A percentile compares a stretch with the other conserved stretches of the same genome.
phyloP scores from a whole-genome alignment of 2,329 filamentous ascomycete species.

The Penicillium sp. region DNA sequence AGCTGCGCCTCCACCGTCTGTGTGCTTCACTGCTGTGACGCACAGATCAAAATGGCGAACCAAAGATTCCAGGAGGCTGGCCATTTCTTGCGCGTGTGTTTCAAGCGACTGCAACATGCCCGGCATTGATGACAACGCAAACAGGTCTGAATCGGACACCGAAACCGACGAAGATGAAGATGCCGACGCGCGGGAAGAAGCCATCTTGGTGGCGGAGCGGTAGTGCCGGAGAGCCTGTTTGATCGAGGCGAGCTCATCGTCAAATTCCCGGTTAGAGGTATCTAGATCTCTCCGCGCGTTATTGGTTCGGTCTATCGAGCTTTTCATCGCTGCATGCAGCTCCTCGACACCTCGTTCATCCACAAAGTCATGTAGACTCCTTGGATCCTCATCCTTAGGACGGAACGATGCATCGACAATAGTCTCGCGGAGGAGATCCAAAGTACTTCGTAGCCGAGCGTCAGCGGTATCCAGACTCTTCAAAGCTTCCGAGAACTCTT shows the following conservation, averaged over 20 bases:
- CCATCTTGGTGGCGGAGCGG: slow-evolving; percentile 35
- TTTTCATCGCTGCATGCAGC: slow-evolving; percentile 52
- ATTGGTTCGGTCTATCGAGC: slow-evolving; percentile 57
- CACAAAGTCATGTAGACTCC: slow-evolving; percentile 62
- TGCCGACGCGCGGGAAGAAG: slow-evolving; percentile 33
- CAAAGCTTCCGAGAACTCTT: slow-evolving; percentile 47
- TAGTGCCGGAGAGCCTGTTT: slow-evolving; percentile 52
- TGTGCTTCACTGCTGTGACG: slow-evolving; percentile 83
- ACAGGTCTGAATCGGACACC: slow-evolving; percentile 31
- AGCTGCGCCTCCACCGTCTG: slow-evolving; percentile 71
- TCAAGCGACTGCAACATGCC: slow-evolving; percentile 60
- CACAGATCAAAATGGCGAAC: slow-evolving; percentile 90
- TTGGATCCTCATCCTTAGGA: slow-evolving; percentile 45
- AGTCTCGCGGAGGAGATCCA: slow-evolving; percentile 53
- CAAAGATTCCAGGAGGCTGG: slow-evolving; percentile 70
- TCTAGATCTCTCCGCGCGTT: slow-evolving; percentile 55
- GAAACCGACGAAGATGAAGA: slow-evolving; percentile 31
- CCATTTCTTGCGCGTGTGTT: slow-evolving; percentile 74
- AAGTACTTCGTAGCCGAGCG: slow-evolving; percentile 51
- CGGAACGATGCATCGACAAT: slow-evolving; percentile 55
- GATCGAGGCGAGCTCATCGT: slow-evolving; percentile 64
- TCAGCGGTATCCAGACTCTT: slow-evolving; percentile 57
- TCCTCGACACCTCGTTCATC: slow-evolving; percentile 58
- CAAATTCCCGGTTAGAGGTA: slow-evolving; percentile 59
- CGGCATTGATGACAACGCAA: slow-evolving; percentile 43